Percentiles rank a stretch among this genome's conserved stretches.
phyloP scores from a whole-genome alignment of 2,329 filamentous ascomycete genomes.

The Colletotrichum lini region DNA sequence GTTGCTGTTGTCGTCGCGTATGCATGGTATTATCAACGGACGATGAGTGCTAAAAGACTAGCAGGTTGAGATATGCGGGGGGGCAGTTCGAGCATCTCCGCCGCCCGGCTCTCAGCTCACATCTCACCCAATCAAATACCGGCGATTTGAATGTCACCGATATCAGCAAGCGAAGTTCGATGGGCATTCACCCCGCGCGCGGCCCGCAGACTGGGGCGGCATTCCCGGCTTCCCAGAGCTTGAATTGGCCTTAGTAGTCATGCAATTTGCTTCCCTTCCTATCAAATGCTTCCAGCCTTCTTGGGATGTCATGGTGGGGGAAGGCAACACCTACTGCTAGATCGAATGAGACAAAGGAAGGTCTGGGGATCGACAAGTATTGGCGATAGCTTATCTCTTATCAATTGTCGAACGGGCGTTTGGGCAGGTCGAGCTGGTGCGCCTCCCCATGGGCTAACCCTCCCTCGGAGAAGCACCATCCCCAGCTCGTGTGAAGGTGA shows the following conservation, averaged over 20 bases:
- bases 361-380: background rate
- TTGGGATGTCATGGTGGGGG: background rate
- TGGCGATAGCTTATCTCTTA: constrained; percentile 26
- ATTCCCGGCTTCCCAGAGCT: constrained; percentile 1
- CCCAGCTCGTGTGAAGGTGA: constrained; percentile 31
- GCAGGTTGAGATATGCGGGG: background rate
- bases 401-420: constrained; percentile 11
- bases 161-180: constrained; percentile 8
- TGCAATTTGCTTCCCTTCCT: background rate
- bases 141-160: constrained; percentile 24
- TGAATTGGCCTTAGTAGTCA: background rate
- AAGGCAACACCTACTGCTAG: background rate
- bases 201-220: constrained; percentile 3
- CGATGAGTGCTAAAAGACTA: background rate
- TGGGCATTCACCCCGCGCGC: constrained; percentile 10
- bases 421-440: constrained; percentile 10
- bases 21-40: background rate
- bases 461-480: constrained; percentile 43
- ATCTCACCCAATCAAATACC: constrained; percentile 14
- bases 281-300: background rate
- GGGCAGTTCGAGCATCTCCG: constrained; percentile 27
- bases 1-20: background rate
- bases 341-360: background rate
- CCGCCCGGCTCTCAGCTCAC: background rate
- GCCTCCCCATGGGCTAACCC: background rate